Base-by-base conservation (phyloP, 2,329 filamentous ascomycete genomes). In the Fusarium oligoseptatum region DNA sequence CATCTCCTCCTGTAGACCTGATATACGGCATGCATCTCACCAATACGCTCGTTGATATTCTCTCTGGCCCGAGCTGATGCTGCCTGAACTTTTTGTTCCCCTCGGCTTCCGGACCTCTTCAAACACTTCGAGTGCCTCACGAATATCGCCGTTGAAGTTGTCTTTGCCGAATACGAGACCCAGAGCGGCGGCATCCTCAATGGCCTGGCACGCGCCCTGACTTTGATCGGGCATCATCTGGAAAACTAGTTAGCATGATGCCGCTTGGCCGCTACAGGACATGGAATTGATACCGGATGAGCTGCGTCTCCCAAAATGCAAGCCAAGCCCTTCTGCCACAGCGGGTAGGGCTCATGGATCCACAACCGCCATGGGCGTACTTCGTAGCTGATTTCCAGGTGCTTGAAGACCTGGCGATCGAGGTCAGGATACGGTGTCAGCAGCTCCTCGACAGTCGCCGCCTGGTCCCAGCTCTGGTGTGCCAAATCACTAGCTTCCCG, bases 361-460 rank as follows among this genome's bases (percentile, higher is more conserved):
- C 88, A 68, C 3, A 92, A 81, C 8, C 90, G 82, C 90, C 90
- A 92, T 0, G 89, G 89, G 68, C 87, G 85, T 48, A 92, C 87
- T 57, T 92, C 90, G 32, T 85, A 85, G 6, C 88, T 88, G 52
- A 90, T 90, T 0, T 81, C 82, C 10, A 92, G 81, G 73, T 91
- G 90, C 3, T 83, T 81, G n/a, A 85, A 83, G 3, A 92, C 88
- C 66, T 89, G 86, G 2, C 80, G 78, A 72, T 92, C 90, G 0
- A 92, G 82, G 15, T 88, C 84, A 0, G 88, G 89, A 70, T 88
- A 92, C 0, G 88, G 88, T 0, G 84, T 85, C 12, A 92, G 82
- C 1, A 92, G 82, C 64, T 91, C 88, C 60, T 89, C 87, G 1
- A 88, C 82, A 0, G 86, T 84, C 1, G 82, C 84, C 22, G 86